A percentile compares a stretch with the other conserved stretches of the same genome.
Conservation (phyloP, 305 asterid species). For the Ilex paraguariensis region DNA sequence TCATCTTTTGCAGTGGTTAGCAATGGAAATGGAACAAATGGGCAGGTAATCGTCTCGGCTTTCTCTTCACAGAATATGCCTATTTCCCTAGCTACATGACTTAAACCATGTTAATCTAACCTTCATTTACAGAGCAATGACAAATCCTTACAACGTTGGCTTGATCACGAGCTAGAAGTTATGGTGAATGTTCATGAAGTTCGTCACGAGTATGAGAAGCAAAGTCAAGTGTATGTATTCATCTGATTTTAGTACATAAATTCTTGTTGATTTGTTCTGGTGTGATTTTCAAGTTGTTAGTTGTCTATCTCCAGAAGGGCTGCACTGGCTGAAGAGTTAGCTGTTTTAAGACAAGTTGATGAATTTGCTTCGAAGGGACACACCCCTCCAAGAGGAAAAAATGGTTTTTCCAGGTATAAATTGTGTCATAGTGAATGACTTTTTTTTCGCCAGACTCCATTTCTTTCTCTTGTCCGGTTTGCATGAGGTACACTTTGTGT, state of each 20-base stretch:
- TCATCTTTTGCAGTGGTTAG: conserved; percentile 43
- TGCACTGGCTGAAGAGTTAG: conserved; percentile 94
- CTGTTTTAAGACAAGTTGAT: conserved; percentile 84
- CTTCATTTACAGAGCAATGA: conserved; percentile 63
- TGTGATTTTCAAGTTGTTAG: conserved; percentile 5
- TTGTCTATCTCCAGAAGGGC: conserved; percentile 64
- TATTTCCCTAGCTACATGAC: not conserved
- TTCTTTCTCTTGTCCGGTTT: too few species aligned
- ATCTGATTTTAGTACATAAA: conserved; percentile 3
- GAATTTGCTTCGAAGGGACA: conserved; percentile 83
- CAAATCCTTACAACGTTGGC: conserved; percentile 88
- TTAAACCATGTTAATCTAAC: conserved; percentile 10
- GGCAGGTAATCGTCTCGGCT: conserved; percentile 50
- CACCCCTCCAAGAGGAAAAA: conserved; percentile 89
- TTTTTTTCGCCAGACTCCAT: too few species aligned
- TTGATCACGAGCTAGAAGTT: conserved; percentile 97
- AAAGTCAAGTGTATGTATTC: conserved; percentile 90
- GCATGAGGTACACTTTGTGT: not conserved
- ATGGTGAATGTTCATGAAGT: conserved; percentile 99
- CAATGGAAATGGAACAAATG: conserved; percentile 75
- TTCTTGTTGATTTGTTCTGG: conserved; percentile 8
- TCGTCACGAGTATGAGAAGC: conserved; percentile 98
- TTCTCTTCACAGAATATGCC: conserved; percentile 1
- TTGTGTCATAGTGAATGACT: not conserved
- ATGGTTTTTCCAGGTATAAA: conserved; percentile 71